Conservation (phyloP, 371 early-diverging fungal species). For the Mortierella sp. region DNA sequence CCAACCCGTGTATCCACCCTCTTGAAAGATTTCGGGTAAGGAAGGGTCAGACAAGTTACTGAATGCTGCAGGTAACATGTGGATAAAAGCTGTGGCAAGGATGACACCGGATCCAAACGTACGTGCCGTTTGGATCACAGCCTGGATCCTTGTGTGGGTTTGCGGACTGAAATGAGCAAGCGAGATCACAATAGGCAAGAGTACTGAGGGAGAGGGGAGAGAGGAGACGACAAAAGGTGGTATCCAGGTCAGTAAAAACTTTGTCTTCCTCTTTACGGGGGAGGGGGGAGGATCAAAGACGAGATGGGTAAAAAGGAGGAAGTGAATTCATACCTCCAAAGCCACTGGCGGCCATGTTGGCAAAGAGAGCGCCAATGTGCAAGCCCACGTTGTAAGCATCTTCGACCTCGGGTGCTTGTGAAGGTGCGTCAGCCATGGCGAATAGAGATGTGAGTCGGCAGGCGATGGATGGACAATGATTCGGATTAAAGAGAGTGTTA, state of each 20-base stretch:
- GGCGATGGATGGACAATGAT: too few relatives aligned
- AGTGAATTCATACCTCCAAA: slow-evolving; percentile 44
- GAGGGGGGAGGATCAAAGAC: not conserved
- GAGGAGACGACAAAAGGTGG: not conserved
- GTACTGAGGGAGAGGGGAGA: slow-evolving; percentile 9
- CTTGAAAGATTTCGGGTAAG: slow-evolving; percentile 48
- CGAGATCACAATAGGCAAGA: slow-evolving; percentile 32
- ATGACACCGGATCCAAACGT: slow-evolving; percentile 84
- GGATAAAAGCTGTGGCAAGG: slow-evolving; percentile 83
- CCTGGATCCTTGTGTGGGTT: slow-evolving; percentile 17
- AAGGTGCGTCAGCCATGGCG: slow-evolving; percentile 11
- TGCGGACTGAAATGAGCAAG: slow-evolving; percentile 21
- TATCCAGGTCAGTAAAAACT: not conserved
- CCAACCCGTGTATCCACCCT: slow-evolving; percentile 55
- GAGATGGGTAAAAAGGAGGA: not conserved
- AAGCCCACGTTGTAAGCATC: slow-evolving; percentile 55
- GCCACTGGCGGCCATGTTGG: slow-evolving; percentile 58
- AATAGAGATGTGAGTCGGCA: too few relatives aligned
- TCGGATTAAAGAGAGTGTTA: too few relatives aligned
- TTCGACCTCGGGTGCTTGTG: slow-evolving; percentile 8
- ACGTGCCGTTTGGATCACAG: slow-evolving; percentile 53
- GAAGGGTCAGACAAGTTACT: slow-evolving; percentile 53
- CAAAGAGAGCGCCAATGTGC: slow-evolving; percentile 72
- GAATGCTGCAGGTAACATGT: slow-evolving; percentile 62
- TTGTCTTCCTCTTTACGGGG: not conserved